Evolutionary conservation across 2,329 filamentous ascomycete genomes (phyloP).

Genomic region (Fusarium torreyae): DNA sequence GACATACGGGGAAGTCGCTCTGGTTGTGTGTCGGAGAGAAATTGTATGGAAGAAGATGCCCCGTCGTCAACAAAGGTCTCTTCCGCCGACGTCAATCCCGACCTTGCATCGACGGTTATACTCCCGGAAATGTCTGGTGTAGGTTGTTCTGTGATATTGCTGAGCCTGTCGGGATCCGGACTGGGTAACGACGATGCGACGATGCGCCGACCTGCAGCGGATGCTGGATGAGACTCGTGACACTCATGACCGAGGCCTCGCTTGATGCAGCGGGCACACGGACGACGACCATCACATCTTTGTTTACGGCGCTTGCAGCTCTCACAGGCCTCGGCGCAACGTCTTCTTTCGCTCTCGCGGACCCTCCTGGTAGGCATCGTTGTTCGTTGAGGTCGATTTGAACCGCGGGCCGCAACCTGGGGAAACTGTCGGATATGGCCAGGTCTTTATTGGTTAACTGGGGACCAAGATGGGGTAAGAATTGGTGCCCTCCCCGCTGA

Average conservation of each 20-base stretch:
- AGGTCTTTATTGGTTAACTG: constrained; percentile 38
- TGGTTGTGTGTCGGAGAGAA: constrained; percentile 46
- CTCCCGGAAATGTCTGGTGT: constrained; percentile 28
- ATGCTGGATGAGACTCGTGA: constrained; percentile 26
- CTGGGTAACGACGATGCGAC: constrained; percentile 47
- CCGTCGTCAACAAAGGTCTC: constrained; percentile 25
- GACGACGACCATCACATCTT: constrained; percentile 45
- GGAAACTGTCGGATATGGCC: constrained; percentile 39
- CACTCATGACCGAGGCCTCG: constrained; percentile 45
- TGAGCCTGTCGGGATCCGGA: constrained; percentile 47
- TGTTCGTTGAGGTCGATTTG: constrained; percentile 16
- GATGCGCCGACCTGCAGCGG: constrained; percentile 24
- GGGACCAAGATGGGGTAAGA: constrained; percentile 14
- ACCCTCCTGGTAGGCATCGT: constrained; percentile 48
- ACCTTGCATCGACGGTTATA: constrained; percentile 23
- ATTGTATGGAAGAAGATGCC: constrained; percentile 38
- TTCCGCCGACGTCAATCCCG: constrained; percentile 23
- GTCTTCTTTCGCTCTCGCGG: constrained; percentile 45
- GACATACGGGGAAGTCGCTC: constrained; percentile 50
- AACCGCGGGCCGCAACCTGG: constrained; percentile 36
- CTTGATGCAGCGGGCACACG: constrained; percentile 47
- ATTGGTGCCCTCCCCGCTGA: constrained; percentile 9
- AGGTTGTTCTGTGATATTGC: constrained; percentile 32
- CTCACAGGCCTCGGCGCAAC: constrained; percentile 48
- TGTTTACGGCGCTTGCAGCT: constrained; percentile 49